Evolutionary conservation across 352 stramenopile species (phyloP).

Genomic region (Aphanomyces astaci): DNA sequence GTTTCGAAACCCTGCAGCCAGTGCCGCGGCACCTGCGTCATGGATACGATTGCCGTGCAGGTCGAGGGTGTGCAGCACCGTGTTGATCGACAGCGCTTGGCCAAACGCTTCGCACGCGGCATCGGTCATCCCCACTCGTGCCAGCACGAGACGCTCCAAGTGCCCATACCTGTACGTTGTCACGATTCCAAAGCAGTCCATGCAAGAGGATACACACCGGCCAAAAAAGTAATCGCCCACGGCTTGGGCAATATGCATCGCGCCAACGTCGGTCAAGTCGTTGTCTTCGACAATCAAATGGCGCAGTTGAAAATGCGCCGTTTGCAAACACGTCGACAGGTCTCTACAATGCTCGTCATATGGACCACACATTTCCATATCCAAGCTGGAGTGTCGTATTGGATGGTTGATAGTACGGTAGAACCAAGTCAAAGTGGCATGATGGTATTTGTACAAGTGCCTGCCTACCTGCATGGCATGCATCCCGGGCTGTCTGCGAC

Average conservation of each 20-base stretch:
- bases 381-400: no score
- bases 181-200: no score
- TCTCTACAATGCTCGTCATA: not conserved
- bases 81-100: slow-evolving; percentile 49
- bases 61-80: slow-evolving; percentile 41
- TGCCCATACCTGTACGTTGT: slow-evolving; percentile 52
- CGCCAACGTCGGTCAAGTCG: slow-evolving; percentile 25
- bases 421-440: no score
- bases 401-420: no score
- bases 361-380: no score
- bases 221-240: slow-evolving; percentile 70
- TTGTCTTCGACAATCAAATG: slow-evolving; percentile 57
- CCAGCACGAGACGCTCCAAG: slow-evolving; percentile 38
- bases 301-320: slow-evolving; percentile 41
- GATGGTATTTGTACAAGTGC: no score
- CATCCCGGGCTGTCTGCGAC: not conserved
- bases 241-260: slow-evolving; percentile 31
- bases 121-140: slow-evolving; percentile 41
- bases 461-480: not conserved
- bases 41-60: slow-evolving; percentile 48
- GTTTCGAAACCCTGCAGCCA: slow-evolving; percentile 37
- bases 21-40: slow-evolving; percentile 32
- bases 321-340: slow-evolving; percentile 8
- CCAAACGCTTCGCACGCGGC: slow-evolving; percentile 32
- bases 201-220: slow-evolving; percentile 20